Percentiles rank a stretch among this genome's conserved stretches.
Evolutionary conservation across 2,329 filamentous ascomycete species (phyloP).

Genomic region (Cercospora sojina): DNA sequence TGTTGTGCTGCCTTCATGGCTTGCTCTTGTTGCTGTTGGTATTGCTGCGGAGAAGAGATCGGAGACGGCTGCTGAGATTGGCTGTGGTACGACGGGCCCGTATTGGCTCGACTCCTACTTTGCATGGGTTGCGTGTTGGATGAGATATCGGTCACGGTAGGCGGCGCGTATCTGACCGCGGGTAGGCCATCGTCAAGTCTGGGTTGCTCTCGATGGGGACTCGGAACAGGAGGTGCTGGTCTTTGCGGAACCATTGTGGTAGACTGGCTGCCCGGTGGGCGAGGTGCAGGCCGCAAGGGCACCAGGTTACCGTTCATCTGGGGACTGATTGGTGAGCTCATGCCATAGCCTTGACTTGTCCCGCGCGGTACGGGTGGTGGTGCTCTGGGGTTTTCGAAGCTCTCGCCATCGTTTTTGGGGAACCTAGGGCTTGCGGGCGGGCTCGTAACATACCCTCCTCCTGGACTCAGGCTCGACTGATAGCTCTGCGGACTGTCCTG

Average conservation of each 20-base stretch:
- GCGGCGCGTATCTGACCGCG: constrained; percentile 45
- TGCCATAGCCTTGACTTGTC: constrained; percentile 40
- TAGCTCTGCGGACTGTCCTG: constrained; percentile 43
- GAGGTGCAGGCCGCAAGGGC: constrained; percentile 77
- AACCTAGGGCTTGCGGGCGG: constrained; percentile 83
- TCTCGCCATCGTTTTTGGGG: constrained; percentile 84
- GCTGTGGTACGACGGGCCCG: constrained; percentile 44
- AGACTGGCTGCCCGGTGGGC: constrained; percentile 64
- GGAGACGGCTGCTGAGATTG: constrained; percentile 45
- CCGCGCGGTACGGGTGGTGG: constrained; percentile 78
- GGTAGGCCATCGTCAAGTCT: constrained; percentile 42
- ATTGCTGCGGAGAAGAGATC: constrained; percentile 46
- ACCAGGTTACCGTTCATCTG: constrained; percentile 56
- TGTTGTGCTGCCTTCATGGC: constrained; percentile 78
- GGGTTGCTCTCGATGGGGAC: constrained; percentile 38
- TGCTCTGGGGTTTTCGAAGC: constrained; percentile 94
- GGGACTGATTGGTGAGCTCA: constrained; percentile 45
- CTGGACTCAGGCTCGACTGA: constrained; percentile 35
- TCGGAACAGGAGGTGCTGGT: constrained; percentile 48
- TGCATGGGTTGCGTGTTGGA: constrained; percentile 36
- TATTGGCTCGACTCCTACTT: constrained; percentile 47
- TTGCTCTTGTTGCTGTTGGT: constrained; percentile 77
- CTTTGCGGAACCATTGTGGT: constrained; percentile 49
- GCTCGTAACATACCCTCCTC: constrained; percentile 60
- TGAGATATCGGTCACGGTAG: constrained; percentile 41